Conservation (phyloP, 768 basidiomycete species). For the Boletellus sp. region DNA sequence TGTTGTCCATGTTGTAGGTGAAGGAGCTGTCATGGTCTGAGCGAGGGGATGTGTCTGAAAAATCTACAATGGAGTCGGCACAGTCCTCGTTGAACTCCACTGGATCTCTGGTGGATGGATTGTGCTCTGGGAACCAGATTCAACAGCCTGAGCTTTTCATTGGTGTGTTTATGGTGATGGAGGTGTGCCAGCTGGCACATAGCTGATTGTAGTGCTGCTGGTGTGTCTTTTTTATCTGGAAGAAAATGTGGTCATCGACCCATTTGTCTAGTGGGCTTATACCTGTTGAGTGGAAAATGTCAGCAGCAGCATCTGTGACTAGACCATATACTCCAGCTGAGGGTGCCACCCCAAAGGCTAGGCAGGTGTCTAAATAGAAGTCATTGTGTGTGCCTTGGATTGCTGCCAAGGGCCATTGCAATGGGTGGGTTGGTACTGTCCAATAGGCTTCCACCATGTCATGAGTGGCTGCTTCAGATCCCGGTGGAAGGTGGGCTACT, state of each 20-base stretch:
- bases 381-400: neutral
- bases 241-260: too few species aligned
- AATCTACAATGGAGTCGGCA: neutral
- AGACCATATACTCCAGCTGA: too few species aligned
- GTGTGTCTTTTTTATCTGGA: neutral
- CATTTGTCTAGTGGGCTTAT: too few species aligned
- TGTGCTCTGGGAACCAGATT: too few species aligned
- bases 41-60: neutral
- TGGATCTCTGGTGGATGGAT: too few species aligned
- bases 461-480: neutral
- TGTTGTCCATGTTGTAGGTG: neutral
- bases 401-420: neutral
- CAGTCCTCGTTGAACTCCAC: neutral
- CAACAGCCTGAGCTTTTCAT: too few species aligned
- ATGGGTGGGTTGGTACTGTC: neutral
- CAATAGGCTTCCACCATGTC: neutral
- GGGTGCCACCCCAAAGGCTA: neutral
- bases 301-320: slow-evolving; percentile 2
- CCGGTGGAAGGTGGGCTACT: neutral
- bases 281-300: neutral
- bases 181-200: too few species aligned
- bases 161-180: too few species aligned
- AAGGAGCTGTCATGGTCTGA: neutral
- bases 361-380: neutral
- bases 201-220: neutral